A percentile compares a stretch with the other conserved stretches of the same genome.
phyloP scores from a whole-genome alignment of 208 protist species.

The Leishmania aethiopica region DNA sequence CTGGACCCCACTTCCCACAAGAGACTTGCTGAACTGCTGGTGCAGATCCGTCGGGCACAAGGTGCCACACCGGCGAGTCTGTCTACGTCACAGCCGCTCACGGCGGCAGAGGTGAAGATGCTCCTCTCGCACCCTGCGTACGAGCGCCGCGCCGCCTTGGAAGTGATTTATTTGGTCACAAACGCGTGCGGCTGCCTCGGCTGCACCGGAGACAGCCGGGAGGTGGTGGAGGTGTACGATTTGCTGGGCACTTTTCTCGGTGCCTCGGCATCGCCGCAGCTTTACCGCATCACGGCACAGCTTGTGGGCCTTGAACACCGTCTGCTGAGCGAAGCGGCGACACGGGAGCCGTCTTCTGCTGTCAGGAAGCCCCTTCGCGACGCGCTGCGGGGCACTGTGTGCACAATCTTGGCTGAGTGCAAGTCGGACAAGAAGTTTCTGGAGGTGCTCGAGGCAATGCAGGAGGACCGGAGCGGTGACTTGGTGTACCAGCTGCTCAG shows the following conservation, averaged over 20 bases:
- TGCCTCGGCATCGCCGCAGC: conserved; percentile 2
- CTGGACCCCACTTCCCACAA: background rate
- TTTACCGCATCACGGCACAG: conserved; percentile 1
- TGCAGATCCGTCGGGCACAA: background rate
- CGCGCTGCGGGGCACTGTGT: background rate
- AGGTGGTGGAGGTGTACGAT: conserved; percentile 8
- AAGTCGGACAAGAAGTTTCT: conserved; percentile 5
- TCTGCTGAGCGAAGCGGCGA: conserved; percentile 4
- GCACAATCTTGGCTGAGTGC: background rate
- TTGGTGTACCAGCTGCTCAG: conserved; percentile 7
- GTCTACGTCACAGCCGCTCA: background rate
- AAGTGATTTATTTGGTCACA: conserved; percentile 8
- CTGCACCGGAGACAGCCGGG: conserved; percentile 6
- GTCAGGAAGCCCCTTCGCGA: background rate
- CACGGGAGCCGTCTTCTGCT: background rate
- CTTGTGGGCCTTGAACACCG: conserved; percentile 11
- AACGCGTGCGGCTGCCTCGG: conserved; percentile 7
- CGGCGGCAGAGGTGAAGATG: background rate
- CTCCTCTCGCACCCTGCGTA: conserved; percentile 6
- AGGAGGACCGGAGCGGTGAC: background rate
- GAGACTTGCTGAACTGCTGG: conserved; percentile 2
- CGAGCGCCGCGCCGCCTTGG: conserved; percentile 2
- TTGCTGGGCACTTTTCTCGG: conserved; percentile 1
- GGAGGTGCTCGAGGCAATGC: conserved; percentile 12
- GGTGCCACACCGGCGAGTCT: background rate